Conservation (phyloP, 352 stramenopile species). For the Pythium dissotocum region DNA sequence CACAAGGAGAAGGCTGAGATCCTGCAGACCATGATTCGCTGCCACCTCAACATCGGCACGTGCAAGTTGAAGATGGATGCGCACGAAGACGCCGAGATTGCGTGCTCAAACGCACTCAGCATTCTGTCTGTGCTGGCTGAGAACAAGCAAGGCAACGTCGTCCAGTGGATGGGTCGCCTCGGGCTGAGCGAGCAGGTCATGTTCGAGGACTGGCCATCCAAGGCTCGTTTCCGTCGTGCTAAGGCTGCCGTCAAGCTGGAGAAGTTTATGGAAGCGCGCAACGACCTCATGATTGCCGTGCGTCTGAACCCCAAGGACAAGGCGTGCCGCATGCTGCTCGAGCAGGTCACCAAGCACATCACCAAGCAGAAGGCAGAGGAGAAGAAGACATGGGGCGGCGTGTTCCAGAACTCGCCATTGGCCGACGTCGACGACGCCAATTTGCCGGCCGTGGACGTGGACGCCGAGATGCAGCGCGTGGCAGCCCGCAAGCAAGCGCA, state of each 20-base stretch:
- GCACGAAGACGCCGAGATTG: conserved; percentile 70
- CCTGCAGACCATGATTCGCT: conserved; percentile 89
- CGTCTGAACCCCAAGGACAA: conserved; percentile 84
- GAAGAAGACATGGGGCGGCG: conserved; percentile 79
- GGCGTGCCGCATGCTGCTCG: conserved; percentile 71
- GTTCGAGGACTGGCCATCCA: conserved; percentile 86
- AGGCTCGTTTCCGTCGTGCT: conserved; percentile 81
- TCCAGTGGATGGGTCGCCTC: conserved; percentile 83
- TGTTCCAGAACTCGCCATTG: conserved; percentile 52
- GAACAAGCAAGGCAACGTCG: conserved; percentile 78
- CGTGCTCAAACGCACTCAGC: conserved; percentile 80
- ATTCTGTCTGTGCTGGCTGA: conserved; percentile 77
- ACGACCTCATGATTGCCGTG: conserved; percentile 76
- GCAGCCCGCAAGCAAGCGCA: conserved; percentile 8
- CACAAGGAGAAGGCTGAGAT: conserved; percentile 88
- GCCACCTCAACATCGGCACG: conserved; percentile 82
- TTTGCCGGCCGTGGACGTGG: conserved; percentile 17
- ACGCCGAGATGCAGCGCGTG: conserved; percentile 19
- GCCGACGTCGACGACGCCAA: conserved; percentile 19
- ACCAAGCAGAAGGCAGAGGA: conserved; percentile 78
- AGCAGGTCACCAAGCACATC: conserved; percentile 69
- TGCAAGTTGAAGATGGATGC: conserved; percentile 81
- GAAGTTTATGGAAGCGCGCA: conserved; percentile 72
- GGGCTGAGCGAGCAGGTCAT: conserved; percentile 77
- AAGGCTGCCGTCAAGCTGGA: conserved; percentile 74